Conservation (phyloP, 371 early-diverging fungal species). For the Circinella umbellata region DNA sequence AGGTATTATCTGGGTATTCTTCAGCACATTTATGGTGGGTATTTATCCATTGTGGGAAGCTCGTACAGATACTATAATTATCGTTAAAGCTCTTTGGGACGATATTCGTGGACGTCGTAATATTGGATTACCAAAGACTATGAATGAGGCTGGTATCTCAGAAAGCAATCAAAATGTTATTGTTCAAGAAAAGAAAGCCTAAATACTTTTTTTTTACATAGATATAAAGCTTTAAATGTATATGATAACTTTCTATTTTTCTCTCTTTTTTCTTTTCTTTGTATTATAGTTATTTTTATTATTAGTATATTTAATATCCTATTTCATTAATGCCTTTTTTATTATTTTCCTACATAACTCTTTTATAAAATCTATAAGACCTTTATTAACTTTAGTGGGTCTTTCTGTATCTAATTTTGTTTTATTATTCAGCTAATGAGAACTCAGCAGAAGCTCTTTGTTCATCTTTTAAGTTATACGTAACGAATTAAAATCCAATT, state of each 20-base stretch:
- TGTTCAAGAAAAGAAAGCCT: constrained; percentile 23
- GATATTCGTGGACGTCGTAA: constrained; percentile 42
- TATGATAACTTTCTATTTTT: neutral
- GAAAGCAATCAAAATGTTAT: constrained; percentile 13
- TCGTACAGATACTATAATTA: constrained; percentile 41
- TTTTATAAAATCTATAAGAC: no score
- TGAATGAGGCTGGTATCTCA: neutral
- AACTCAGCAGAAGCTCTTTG: no score
- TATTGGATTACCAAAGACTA: constrained; percentile 2
- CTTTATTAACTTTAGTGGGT: no score
- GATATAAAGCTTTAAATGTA: neutral
- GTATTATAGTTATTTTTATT: no score
- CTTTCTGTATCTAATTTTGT: no score
- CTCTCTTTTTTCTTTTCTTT: neutral
- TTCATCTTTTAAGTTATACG: no score
- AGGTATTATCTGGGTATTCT: constrained; percentile 66
- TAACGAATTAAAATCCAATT: no score
- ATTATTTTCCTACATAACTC: neutral
- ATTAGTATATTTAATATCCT: no score
- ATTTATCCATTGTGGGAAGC: constrained; percentile 68
- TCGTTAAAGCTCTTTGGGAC: constrained; percentile 44
- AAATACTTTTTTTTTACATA: neutral
- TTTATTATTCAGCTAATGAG: no score
- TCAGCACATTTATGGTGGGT: constrained; percentile 58
- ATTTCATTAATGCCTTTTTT: neutral